Percentiles rank a stretch among this genome's conserved stretches.
phyloP scores from a whole-genome alignment of 805 yeast species.

The Suhomyces pyralidae region DNA sequence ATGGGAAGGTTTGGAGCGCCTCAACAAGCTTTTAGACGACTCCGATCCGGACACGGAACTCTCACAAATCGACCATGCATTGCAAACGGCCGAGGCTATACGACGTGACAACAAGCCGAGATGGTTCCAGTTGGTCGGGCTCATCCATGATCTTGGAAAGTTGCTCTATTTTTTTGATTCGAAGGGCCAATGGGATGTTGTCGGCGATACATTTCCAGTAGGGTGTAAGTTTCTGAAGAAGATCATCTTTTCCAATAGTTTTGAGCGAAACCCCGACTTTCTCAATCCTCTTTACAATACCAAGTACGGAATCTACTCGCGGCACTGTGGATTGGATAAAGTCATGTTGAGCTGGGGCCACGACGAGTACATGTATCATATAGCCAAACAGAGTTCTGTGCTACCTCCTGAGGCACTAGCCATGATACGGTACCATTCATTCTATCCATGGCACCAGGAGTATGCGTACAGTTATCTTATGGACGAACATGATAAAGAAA shows the following conservation, averaged over 20 bases:
- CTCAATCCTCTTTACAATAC: constrained; percentile 62
- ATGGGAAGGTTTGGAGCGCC: constrained; percentile 66
- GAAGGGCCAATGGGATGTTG: constrained; percentile 78
- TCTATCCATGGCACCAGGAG: constrained; percentile 76
- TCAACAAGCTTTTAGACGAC: constrained; percentile 63
- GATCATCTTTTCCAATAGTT: constrained; percentile 59
- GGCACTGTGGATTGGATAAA: constrained; percentile 62
- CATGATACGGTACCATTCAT: constrained; percentile 72
- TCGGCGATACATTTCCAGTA: constrained; percentile 75
- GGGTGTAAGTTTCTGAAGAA: constrained; percentile 63
- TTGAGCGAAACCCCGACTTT: constrained; percentile 58
- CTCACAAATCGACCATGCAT: constrained; percentile 71
- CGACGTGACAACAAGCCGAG: constrained; percentile 64
- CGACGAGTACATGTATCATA: constrained; percentile 73
- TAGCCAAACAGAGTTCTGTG: constrained; percentile 61
- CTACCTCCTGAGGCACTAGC: constrained; percentile 67
- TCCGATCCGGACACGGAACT: constrained; percentile 75
- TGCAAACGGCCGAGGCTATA: constrained; percentile 75
- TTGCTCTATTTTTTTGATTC: constrained; percentile 67
- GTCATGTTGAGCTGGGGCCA: constrained; percentile 80
- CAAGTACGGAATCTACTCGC: constrained; percentile 63
- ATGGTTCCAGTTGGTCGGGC: constrained; percentile 74
- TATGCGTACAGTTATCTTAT: constrained; percentile 61
- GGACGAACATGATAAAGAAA: constrained; percentile 59
- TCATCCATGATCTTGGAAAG: constrained; percentile 71